phyloP scores from a whole-genome alignment of 2,329 filamentous ascomycete genomes.

The Penicillium sp. region DNA sequence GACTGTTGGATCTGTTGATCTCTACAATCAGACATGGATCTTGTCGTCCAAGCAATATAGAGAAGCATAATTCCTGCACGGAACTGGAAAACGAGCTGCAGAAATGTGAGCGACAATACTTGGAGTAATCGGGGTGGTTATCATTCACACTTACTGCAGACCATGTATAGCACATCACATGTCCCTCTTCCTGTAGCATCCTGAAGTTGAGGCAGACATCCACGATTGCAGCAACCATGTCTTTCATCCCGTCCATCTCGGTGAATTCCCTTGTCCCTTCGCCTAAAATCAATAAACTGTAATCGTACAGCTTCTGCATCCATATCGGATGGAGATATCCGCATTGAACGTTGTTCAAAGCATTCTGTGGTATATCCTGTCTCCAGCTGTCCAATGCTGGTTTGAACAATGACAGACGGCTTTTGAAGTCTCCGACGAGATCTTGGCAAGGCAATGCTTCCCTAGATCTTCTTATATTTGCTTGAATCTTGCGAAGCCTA shows the following conservation, averaged over 20 bases:
- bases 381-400: constrained; percentile 28
- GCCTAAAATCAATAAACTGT: constrained; percentile 30
- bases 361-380: constrained; percentile 30
- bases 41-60: constrained; percentile 26
- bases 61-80: constrained; percentile 29
- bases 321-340: constrained; percentile 28
- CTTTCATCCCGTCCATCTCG: constrained; percentile 25
- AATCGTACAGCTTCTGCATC: constrained; percentile 31
- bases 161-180: constrained; percentile 33
- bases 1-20: constrained; percentile 7
- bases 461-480: constrained; percentile 25
- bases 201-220: constrained; percentile 29
- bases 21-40: constrained; percentile 6
- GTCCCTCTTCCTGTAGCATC: constrained; percentile 29
- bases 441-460: constrained; percentile 13
- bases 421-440: constrained; percentile 8
- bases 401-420: constrained; percentile 21
- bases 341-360: constrained; percentile 21
- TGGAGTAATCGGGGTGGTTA: fast-evolving
- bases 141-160: constrained; percentile 24
- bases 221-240: constrained; percentile 26
- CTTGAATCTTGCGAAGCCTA: constrained; percentile 29
- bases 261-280: constrained; percentile 26
- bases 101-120: neutral
- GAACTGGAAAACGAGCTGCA: constrained; percentile 32